These are phyloP conservation scores for Insectozyma bohioensis DNA, from an alignment of 1,139 yeast species.

Conservation along the genomic window DNA sequence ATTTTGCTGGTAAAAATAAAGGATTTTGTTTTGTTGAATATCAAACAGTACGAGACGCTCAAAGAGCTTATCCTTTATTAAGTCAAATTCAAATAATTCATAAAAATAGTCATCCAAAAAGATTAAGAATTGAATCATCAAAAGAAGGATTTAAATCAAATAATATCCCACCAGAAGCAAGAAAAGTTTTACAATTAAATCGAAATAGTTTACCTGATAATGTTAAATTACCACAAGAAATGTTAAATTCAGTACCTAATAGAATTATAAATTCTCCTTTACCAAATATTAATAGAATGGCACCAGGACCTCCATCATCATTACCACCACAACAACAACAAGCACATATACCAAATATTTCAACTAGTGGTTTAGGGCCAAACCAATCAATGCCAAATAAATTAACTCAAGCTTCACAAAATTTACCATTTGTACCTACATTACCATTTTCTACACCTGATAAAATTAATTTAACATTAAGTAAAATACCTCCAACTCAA, in stretches of 20 bases:
- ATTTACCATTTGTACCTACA: slow-evolving; percentile 47
- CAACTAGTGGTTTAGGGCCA: slow-evolving; percentile 10
- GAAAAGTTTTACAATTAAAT: slow-evolving; percentile 42
- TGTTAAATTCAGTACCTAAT: slow-evolving; percentile 22
- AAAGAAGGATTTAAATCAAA: slow-evolving; percentile 55
- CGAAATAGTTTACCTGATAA: slow-evolving; percentile 50
- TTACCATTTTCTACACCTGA: slow-evolving; percentile 50
- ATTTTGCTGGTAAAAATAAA: slow-evolving; percentile 60
- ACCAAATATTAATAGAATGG: slow-evolving; percentile 4
- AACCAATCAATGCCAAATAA: slow-evolving; percentile 38
- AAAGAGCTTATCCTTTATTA: slow-evolving; percentile 43
- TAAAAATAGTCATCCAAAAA: slow-evolving; percentile 35
- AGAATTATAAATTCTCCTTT: slow-evolving; percentile 9
- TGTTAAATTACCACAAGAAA: slow-evolving; percentile 55
- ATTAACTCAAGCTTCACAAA: slow-evolving; percentile 49
- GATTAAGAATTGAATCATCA: slow-evolving; percentile 55
- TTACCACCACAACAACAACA: slow-evolving; percentile 10
- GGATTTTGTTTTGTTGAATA: slow-evolving; percentile 68
- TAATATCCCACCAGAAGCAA: slow-evolving; percentile 30
- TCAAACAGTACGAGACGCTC: slow-evolving; percentile 50
- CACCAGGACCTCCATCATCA: slow-evolving; percentile 5
- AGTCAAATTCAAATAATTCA: slow-evolving; percentile 41
- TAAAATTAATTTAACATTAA: slow-evolving; percentile 53
- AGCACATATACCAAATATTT: slow-evolving; percentile 4
- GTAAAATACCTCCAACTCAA: slow-evolving; percentile 67